Evolutionary conservation across 768 basidiomycete species (phyloP), one percentile per base, ranked within the genome.

Genomic region (Pleurotus salmoneostramineus): DNA sequence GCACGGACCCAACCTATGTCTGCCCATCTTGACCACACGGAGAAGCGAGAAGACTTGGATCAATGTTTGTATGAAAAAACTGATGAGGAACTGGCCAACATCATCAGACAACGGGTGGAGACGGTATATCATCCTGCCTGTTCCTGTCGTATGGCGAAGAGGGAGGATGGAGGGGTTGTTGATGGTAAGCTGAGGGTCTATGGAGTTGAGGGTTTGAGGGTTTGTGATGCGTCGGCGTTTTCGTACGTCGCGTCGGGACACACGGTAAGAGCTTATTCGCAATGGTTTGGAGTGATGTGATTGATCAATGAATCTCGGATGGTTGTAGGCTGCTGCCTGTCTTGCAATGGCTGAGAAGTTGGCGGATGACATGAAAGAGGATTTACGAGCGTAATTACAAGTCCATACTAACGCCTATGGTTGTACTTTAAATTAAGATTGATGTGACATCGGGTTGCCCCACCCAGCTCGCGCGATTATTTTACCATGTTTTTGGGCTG

Each of bases 111-210:
- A 47, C 71, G 78, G 12, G 71, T 76, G 4, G 76, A 79, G 60
- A 81, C 78, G 0, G 62, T 78, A 34, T 80, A 79, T 57, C 79
- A 81, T 61, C 78, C 78, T 0, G 59, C 73, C 8, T 69, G 74
- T 56, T 77, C 77, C 7, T 79, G 77, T 56, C 70, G 77, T 21
- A 81, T 79, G 77, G 77, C 77, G 10, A 73, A 75, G 14, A 61
- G 64, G 7, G 68, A 67, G 15, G 68, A 74, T 31, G 66, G 70
- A 4, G 78, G 79, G 5, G 78, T 79, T n/a, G 77, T 81, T 5
- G 75, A 79, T 61, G 68, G 72, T 4, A 68, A 71, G 43, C 64
- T 79, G 40, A 69, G 74, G 1, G 78, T 81, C 8, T 76, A 79
- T 62, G 79, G 77, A 1, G 65, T 81, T 35, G 63, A 70, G 21